phyloP scores from a whole-genome alignment of 305 asterid species.

The Withania somnifera region DNA sequence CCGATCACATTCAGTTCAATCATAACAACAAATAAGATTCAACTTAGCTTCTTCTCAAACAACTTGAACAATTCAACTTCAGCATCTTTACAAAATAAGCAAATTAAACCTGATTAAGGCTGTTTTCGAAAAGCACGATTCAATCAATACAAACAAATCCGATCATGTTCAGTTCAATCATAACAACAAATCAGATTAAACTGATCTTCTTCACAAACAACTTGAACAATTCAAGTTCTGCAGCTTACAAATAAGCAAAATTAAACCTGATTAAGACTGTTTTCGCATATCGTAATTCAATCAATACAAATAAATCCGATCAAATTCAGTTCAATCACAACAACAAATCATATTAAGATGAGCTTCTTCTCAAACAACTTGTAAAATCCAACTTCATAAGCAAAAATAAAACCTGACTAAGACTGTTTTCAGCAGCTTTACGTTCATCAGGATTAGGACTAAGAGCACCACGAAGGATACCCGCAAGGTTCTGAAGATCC shows the following conservation, averaged over 20 bases:
- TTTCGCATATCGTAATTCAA: constrained; percentile 13
- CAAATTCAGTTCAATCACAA: not conserved
- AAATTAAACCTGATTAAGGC: constrained; percentile 12
- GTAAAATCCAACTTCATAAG: not conserved
- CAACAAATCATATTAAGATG: not conserved
- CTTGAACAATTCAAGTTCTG: too few species aligned
- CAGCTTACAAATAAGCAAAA: not conserved
- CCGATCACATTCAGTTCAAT: not conserved
- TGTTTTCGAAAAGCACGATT: not conserved
- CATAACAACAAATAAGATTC: not conserved
- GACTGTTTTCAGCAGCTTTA: constrained; percentile 75
- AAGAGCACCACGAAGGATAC: constrained; percentile 68
- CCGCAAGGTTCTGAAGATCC: constrained; percentile 80
- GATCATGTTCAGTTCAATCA: not conserved
- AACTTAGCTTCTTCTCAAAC: not conserved
- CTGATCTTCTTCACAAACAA: not conserved
- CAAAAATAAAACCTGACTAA: constrained; percentile 60
- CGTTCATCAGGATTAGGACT: constrained; percentile 83
- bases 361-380: too few species aligned
- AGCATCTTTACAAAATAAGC: not conserved
- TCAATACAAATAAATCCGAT: too few species aligned
- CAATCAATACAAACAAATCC: not conserved
- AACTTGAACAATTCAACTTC: not conserved
- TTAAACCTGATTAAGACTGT: not conserved
- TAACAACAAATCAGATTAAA: not conserved